Evolutionary conservation across 257 asterid species (phyloP), one percentile per base, ranked within the genome.

Genomic region (Perilla frutescens): DNA sequence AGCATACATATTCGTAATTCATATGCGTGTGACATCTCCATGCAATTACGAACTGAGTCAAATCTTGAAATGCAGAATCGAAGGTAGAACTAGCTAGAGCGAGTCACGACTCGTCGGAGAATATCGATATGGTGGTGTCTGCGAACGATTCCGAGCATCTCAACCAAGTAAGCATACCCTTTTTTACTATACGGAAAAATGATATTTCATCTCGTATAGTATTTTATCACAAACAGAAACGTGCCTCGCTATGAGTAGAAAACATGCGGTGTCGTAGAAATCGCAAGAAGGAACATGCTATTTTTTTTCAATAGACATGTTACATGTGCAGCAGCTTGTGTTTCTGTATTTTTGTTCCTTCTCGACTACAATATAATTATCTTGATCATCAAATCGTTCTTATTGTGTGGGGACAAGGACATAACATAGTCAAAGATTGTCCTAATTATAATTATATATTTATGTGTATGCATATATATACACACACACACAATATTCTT

Each of bases 81-180:
- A 49, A 39, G 26, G 34, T 14, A 12, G 54, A 1, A 26, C 53
- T 12, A 48, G 20, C 12, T 2, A n/a, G 51, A 47, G 51, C 14
- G 49, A 56, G 8, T 34, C 58, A 32, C 36, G 47, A 66, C 7
- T 36, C 37, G 4, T 31, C 13, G 26, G 68, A 53, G 58, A 63
- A 62, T 43, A 67, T 43, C 39, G 58, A 44, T 26, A 85, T 81
- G 86, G 87, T 85, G 84, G 76, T 34, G 71, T 63, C 77, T 20
- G 57, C 53, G 37, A 81, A 70, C 11, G 62, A 65, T 58, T 66
- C 78, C 8, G 72, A 77, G 66, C 80, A 78, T 73, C 56, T 79
- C 32, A 76, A 73, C 76, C 82, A 81, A 74, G 84, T 80, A 81
- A 81, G 84, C n/a, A 50, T 34, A 4, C 31, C 36, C 37, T 8